phyloP scores from a whole-genome alignment of 345 rosid genomes.

The Acer negundo region DNA sequence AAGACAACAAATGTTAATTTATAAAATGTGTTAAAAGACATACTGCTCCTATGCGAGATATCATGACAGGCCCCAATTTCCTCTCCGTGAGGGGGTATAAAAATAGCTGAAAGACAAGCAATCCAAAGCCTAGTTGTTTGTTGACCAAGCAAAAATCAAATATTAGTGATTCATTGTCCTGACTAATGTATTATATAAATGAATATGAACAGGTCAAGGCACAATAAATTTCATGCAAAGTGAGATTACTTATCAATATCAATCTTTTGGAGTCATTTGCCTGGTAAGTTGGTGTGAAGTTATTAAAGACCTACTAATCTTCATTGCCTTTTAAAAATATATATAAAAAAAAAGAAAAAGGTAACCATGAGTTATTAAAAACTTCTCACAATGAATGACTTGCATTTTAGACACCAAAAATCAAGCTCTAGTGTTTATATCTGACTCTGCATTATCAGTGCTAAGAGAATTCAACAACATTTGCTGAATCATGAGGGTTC shows the following conservation, averaged over 20 bases:
- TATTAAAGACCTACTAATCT: neutral
- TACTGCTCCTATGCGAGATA: constrained; percentile 52
- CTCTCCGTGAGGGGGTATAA: constrained; percentile 48
- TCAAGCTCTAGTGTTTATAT: neutral
- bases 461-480: neutral
- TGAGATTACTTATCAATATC: neutral
- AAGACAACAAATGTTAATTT: neutral
- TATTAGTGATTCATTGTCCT: neutral
- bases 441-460: neutral
- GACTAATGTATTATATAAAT: neutral
- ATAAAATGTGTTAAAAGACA: constrained; percentile 11
- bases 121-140: constrained; percentile 40
- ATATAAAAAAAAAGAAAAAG: neutral
- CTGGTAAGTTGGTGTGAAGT: neutral
- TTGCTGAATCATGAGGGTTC: neutral
- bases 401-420: neutral
- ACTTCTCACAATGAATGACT: neutral
- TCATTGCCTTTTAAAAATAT: neutral
- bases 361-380: neutral
- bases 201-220: neutral
- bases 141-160: neutral
- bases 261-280: neutral
- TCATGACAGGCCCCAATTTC: constrained; percentile 42
- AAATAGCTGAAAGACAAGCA: constrained; percentile 50
- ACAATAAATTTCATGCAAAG: neutral